Percentiles rank a stretch among this genome's conserved stretches.
These are phyloP conservation scores for Trichoderma sp. DNA, from an alignment of 2,329 filamentous ascomycete genomes.

Conservation along the genomic window DNA sequence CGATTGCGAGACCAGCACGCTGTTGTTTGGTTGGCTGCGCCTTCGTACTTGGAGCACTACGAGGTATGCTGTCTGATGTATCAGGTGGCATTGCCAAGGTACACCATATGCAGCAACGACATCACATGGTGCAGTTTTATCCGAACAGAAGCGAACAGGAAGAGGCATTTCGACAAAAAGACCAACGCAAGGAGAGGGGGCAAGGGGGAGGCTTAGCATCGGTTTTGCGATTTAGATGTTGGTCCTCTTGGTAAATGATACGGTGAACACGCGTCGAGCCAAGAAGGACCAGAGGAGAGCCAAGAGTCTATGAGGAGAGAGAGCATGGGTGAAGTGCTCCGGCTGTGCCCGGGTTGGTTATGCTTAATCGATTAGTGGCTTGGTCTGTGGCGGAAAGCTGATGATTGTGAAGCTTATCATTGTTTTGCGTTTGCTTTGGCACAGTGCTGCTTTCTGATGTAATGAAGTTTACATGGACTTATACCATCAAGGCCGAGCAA, in stretches of 20 bases:
- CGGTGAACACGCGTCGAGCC: constrained; percentile 14
- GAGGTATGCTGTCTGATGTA: neutral
- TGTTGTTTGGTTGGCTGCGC: neutral
- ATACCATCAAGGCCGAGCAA: neutral
- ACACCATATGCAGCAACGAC: constrained; percentile 2
- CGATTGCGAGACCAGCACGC: neutral
- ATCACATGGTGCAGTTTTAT: neutral
- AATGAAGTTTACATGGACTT: neutral
- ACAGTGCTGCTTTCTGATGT: neutral
- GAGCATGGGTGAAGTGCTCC: neutral
- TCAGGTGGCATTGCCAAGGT: constrained; percentile 5
- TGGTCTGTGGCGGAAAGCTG: neutral
- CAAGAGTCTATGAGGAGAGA: neutral
- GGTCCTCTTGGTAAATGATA: neutral
- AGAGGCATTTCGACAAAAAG: neutral
- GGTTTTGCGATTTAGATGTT: neutral
- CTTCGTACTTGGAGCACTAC: neutral
- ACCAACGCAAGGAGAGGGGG: neutral
- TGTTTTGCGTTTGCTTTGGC: neutral
- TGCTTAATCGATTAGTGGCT: constrained; percentile 19
- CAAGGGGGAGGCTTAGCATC: neutral
- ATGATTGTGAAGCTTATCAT: neutral
- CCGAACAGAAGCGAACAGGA: neutral
- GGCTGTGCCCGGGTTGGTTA: neutral
- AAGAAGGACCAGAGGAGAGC: neutral